phyloP scores from a whole-genome alignment of 2,329 filamentous ascomycete species.

The Neoscytalidium dimidiatum region DNA sequence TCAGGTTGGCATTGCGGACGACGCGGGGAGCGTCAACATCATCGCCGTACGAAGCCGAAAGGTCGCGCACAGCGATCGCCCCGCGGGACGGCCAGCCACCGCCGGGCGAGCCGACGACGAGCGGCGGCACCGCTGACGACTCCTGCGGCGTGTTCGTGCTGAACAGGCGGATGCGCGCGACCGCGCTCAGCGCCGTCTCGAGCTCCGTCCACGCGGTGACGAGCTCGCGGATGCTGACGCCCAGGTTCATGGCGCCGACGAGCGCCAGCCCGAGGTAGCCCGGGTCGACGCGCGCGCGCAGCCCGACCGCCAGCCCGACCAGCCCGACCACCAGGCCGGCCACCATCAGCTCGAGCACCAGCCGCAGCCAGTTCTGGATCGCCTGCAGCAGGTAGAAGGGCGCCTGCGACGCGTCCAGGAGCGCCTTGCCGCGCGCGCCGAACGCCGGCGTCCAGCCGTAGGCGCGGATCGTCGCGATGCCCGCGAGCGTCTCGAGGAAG shows the following conservation, averaged over 20 bases:
- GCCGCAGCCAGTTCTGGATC: conserved; percentile 47
- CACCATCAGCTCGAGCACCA: conserved; percentile 44
- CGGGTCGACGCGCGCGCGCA: conserved; percentile 44
- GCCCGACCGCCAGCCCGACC: conserved; percentile 34
- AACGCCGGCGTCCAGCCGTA: conserved; percentile 51
- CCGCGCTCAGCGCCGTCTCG: conserved; percentile 60
- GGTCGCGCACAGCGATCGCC: conserved; percentile 45
- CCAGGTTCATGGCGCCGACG: conserved; percentile 22
- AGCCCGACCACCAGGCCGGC: conserved; percentile 42
- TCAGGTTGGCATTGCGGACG: conserved; percentile 32
- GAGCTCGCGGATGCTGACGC: conserved; percentile 31
- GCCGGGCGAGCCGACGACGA: conserved; percentile 23
- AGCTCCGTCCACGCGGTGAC: conserved; percentile 58
- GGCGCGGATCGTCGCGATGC: conserved; percentile 53
- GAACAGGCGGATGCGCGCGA: conserved; percentile 58
- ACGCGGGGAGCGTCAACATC: conserved; percentile 23
- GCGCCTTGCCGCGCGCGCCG: conserved; percentile 37
- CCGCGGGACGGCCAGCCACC: conserved; percentile 47
- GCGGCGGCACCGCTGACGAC: conserved; percentile 42
- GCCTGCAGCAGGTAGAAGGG: conserved; percentile 50
- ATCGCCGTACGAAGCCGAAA: conserved; percentile 45
- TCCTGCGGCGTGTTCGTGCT: conserved; percentile 21
- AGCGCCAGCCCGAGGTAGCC: conserved; percentile 57
- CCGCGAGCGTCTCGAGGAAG: conserved; percentile 53
- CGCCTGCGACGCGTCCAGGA: conserved; percentile 45